phyloP scores from a whole-genome alignment of 2,329 filamentous ascomycete genomes.

The Xylaria sp. region DNA sequence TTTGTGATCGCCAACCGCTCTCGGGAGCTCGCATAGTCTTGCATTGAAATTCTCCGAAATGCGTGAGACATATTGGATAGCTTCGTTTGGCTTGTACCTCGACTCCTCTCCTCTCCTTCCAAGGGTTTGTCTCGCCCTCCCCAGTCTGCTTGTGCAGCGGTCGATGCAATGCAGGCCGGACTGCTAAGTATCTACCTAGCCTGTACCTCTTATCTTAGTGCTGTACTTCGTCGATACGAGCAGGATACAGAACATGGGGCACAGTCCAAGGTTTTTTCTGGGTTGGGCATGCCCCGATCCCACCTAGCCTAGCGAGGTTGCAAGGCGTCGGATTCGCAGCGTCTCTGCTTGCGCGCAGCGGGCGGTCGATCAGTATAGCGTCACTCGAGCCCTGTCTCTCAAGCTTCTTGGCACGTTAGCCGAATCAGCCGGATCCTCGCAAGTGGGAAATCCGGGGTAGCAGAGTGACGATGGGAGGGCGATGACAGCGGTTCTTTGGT shows the following conservation, averaged over 20 bases:
- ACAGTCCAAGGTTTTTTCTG: constrained; percentile 8
- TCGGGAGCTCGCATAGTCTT: constrained; percentile 20
- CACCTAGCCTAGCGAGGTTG: constrained; percentile 34
- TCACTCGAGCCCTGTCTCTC: constrained; percentile 10
- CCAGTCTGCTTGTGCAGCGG: constrained; percentile 1
- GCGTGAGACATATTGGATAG: constrained; percentile 2
- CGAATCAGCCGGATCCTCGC: constrained; percentile 18
- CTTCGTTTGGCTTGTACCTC: not conserved
- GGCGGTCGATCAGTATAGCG: constrained; percentile 20
- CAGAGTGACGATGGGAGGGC: not conserved
- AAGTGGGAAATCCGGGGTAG: constrained; percentile 28
- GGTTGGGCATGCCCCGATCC: constrained; percentile 17
- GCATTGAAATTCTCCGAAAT: constrained; percentile 28
- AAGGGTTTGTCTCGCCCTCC: not conserved
- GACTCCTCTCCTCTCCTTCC: not conserved
- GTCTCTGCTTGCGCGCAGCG: constrained; percentile 12
- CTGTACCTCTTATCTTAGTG: constrained; percentile 18
- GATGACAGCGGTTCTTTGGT: not conserved
- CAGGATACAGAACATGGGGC: constrained; percentile 25
- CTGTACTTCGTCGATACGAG: constrained; percentile 24
- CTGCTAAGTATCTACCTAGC: constrained; percentile 18
- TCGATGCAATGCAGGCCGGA: constrained; percentile 5
- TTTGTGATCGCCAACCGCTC: constrained; percentile 4
- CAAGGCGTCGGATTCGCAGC: constrained; percentile 23
- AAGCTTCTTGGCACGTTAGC: constrained; percentile 21